Percentiles rank a stretch among this genome's conserved stretches.
Evolutionary conservation across 148 eudicot genomes (phyloP).

Genomic region (Chenopodium berlandieri): DNA sequence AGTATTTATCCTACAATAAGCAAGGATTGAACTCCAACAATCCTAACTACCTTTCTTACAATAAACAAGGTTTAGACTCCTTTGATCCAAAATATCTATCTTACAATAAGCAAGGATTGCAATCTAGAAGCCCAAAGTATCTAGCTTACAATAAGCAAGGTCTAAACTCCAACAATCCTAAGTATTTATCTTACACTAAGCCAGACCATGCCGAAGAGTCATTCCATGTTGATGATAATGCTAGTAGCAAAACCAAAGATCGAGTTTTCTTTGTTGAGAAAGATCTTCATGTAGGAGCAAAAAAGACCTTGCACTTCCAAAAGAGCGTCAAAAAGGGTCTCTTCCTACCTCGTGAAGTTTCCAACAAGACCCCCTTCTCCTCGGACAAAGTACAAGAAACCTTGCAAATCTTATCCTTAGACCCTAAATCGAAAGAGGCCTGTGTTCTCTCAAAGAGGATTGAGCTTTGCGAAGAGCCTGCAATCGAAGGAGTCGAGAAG

Average conservation of each 20-base stretch:
- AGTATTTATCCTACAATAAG: background rate
- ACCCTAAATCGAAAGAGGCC: constrained; percentile 21
- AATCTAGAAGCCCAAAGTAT: background rate
- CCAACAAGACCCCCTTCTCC: constrained; percentile 24
- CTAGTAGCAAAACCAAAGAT: background rate
- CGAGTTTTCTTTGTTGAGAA: constrained; percentile 21
- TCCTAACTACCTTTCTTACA: background rate
- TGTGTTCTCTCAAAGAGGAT: background rate
- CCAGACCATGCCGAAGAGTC: too few relatives aligned
- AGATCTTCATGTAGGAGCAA: constrained; percentile 9
- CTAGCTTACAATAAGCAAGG: background rate
- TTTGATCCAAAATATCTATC: background rate
- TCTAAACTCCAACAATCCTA: background rate
- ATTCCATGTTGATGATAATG: background rate
- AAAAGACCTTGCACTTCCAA: constrained; percentile 14
- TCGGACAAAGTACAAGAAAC: too few relatives aligned
- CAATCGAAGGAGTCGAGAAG: constrained; percentile 22
- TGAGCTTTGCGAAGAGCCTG: constrained; percentile 27
- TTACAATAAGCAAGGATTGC: background rate
- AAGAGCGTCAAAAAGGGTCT: background rate
- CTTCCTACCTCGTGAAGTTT: constrained; percentile 18
- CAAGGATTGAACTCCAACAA: background rate
- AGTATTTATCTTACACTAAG: background rate
- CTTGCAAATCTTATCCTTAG: too few relatives aligned
- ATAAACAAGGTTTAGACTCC: background rate